A percentile compares a stretch with the other conserved stretches of the same genome.
phyloP scores from a whole-genome alignment of 192 early-diverging fungal species.

The Backusella morwellensis region DNA sequence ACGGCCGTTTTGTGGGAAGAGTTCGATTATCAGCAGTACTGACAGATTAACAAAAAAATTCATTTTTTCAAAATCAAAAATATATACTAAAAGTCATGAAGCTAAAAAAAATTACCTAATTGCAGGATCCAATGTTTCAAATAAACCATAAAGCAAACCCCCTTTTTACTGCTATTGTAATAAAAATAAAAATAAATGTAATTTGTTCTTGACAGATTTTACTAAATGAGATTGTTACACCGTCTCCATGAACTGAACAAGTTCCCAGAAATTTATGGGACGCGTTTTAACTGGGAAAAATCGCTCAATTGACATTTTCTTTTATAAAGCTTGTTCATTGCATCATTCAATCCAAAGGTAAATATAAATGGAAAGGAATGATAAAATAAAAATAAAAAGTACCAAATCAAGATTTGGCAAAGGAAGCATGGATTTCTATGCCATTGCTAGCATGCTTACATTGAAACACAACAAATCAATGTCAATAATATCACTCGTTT shows the following conservation, averaged over 20 bases:
- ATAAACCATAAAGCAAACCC: neutral
- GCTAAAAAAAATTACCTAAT: neutral
- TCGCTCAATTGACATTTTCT: neutral
- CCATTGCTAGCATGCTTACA: neutral
- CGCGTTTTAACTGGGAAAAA: neutral
- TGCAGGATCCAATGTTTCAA: neutral
- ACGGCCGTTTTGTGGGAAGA: neutral
- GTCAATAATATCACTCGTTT: neutral
- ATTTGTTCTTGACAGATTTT: constrained; percentile 5
- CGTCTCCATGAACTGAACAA: neutral
- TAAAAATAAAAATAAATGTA: neutral
- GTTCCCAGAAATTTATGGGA: neutral
- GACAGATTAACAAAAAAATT: neutral
- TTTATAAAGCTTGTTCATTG: neutral
- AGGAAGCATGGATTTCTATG: neutral
- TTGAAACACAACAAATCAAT: constrained; percentile 1
- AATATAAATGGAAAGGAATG: neutral
- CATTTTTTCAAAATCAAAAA: neutral
- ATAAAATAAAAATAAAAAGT: neutral
- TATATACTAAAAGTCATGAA: no score
- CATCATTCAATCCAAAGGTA: neutral
- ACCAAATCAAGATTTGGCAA: no score
- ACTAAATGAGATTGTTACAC: neutral
- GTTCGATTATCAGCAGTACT: neutral
- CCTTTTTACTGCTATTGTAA: neutral